Conservation (phyloP, 2,329 filamentous ascomycete species). For the Stromatinia cepivora region DNA sequence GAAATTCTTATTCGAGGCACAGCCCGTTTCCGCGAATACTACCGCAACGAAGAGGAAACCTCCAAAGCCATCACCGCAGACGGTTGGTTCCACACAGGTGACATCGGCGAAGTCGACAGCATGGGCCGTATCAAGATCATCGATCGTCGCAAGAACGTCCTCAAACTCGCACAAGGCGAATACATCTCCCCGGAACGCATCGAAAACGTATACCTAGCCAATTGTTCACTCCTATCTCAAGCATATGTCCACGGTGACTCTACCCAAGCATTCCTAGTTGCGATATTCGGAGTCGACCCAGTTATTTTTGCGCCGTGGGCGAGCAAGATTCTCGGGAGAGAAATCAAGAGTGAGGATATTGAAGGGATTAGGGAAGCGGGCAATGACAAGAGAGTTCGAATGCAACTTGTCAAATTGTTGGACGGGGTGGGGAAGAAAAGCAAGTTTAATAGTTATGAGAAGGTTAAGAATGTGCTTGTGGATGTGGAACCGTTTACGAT, state of each 20-base stretch:
- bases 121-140: slow-evolving; percentile 88
- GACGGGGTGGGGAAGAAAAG: slow-evolving; percentile 76
- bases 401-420: slow-evolving; percentile 75
- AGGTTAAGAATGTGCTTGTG: slow-evolving; percentile 71
- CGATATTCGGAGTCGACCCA: slow-evolving; percentile 84
- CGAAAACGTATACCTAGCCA: slow-evolving; percentile 89
- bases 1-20: slow-evolving; percentile 83
- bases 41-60: slow-evolving; percentile 87
- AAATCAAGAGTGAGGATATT: slow-evolving; percentile 63
- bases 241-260: slow-evolving; percentile 91
- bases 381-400: slow-evolving; percentile 67
- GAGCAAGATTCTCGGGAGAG: slow-evolving; percentile 69
- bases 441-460: slow-evolving; percentile 92
- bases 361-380: slow-evolving; percentile 67
- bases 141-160: slow-evolving; percentile 97
- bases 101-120: slow-evolving; percentile 83
- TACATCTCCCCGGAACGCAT: slow-evolving; percentile 97
- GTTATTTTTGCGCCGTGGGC: slow-evolving; percentile 80
- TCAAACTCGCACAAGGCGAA: slow-evolving; percentile 96
- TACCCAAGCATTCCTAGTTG: slow-evolving; percentile 78
- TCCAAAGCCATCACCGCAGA: slow-evolving; percentile 77
- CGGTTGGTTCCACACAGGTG: slow-evolving; percentile 96
- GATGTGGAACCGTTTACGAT: slow-evolving; percentile 88
- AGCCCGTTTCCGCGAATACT: slow-evolving; percentile 83
- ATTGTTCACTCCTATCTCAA: slow-evolving; percentile 72